These are phyloP conservation scores for Vitis hybrid DNA, from an alignment of 177 flowering plant species.

Conservation along the genomic window DNA sequence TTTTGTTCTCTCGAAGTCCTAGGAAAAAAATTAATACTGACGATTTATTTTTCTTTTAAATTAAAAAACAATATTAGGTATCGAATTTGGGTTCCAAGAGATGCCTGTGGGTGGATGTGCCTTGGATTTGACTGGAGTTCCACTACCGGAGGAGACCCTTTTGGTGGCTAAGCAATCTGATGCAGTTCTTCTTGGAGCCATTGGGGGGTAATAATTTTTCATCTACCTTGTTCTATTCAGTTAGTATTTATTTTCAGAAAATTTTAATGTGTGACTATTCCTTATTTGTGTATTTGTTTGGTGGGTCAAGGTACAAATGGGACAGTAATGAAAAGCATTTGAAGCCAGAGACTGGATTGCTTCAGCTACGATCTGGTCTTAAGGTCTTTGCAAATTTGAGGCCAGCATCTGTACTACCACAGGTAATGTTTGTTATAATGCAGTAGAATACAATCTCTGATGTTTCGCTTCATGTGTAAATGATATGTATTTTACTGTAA, in stretches of 20 bases:
- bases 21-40: too few relatives aligned
- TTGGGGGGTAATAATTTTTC: conserved; percentile 70
- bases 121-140: conserved; percentile 83
- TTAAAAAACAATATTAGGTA: conserved; percentile 36
- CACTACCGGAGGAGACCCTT: conserved; percentile 93
- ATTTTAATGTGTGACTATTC: not conserved
- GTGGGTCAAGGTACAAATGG: conserved; percentile 80
- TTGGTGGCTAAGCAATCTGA: conserved; percentile 69
- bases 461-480: too few relatives aligned
- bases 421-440: conserved; percentile 40
- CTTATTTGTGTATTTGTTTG: conserved; percentile 4
- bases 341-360: conserved; percentile 98
- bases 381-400: conserved; percentile 94
- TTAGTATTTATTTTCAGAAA: not conserved
- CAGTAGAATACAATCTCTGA: too few relatives aligned
- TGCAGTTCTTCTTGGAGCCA: conserved; percentile 96
- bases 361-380: conserved; percentile 87
- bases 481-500: too few relatives aligned
- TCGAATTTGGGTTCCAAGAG: conserved; percentile 71
- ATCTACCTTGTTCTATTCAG: not conserved
- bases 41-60: not conserved
- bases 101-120: conserved; percentile 95
- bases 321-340: conserved; percentile 81
- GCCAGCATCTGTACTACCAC: conserved; percentile 91
- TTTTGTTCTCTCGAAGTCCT: too few relatives aligned